A percentile compares a stretch with the other conserved stretches of the same genome.
These are phyloP conservation scores for Puccinia sorghi DNA, from an alignment of 1,284 basidiomycete species.

Conservation along the genomic window DNA sequence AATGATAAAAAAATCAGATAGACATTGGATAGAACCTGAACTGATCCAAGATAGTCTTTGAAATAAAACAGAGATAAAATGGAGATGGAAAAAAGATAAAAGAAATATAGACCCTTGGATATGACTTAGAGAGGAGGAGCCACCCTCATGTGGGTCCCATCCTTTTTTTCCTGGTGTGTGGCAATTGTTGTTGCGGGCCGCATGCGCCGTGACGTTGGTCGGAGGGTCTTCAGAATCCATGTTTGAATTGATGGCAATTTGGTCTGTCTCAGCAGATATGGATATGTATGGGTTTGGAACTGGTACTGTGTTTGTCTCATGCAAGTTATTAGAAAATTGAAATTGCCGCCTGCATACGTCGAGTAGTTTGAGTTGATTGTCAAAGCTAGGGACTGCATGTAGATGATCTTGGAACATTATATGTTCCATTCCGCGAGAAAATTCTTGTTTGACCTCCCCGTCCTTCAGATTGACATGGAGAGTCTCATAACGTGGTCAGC, in stretches of 20 bases:
- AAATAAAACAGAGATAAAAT: no score
- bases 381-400: not conserved
- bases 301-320: no score
- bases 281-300: not conserved
- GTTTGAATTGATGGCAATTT: not conserved
- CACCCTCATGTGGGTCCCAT: no score
- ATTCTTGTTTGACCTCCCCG: not conserved
- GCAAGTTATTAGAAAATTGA: not conserved
- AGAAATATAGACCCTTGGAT: no score
- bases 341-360: not conserved
- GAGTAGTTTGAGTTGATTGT: not conserved
- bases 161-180: not conserved
- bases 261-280: not conserved
- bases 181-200: not conserved
- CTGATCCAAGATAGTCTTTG: no score
- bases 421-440: not conserved
- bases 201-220: not conserved
- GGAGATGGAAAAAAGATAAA: no score
- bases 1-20: no score
- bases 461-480: not conserved
- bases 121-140: no score
- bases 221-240: no score
- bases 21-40: no score
- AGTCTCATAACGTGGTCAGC: not conserved
- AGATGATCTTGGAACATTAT: not conserved